These are phyloP conservation scores for Lactifluus subvellereus DNA, from an alignment of 768 basidiomycete genomes.

Conservation along the genomic window DNA sequence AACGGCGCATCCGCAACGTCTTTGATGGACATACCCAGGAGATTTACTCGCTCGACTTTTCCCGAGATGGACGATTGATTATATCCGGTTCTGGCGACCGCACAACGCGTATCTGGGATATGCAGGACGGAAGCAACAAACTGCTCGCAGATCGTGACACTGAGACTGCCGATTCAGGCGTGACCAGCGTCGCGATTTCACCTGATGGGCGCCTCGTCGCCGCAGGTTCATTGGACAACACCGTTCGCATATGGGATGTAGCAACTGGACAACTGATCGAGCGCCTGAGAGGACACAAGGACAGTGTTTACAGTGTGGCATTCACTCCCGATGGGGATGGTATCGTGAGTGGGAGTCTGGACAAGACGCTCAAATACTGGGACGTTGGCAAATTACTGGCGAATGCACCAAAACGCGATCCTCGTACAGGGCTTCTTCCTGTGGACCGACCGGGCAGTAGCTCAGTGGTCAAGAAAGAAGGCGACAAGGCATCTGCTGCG, in stretches of 20 bases:
- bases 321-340: constrained; percentile 90
- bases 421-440: constrained; percentile 19
- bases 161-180: constrained; percentile 51
- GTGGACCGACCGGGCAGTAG: constrained; percentile 20
- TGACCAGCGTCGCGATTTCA: constrained; percentile 54
- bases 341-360: constrained; percentile 81
- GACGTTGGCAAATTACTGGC: constrained; percentile 41
- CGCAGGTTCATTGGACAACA: constrained; percentile 52
- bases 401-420: constrained; percentile 32
- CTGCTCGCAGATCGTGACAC: constrained; percentile 45
- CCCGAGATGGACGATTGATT: constrained; percentile 76
- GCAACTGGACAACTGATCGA: constrained; percentile 50
- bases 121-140: constrained; percentile 41
- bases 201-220: constrained; percentile 56
- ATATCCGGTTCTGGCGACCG: constrained; percentile 86
- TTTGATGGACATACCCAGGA: constrained; percentile 91
- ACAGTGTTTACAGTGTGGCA: constrained; percentile 64
- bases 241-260: constrained; percentile 73
- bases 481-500: constrained; percentile 40
- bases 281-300: constrained; percentile 53
- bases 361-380: constrained; percentile 62
- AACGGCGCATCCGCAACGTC: constrained; percentile 68
- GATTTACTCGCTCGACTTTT: constrained; percentile 92
- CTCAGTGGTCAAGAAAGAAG: constrained; percentile 39
- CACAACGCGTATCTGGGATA: constrained; percentile 57